phyloP scores from a whole-genome alignment of 2,329 filamentous ascomycete species.

The Ilyonectria mors-panacis region DNA sequence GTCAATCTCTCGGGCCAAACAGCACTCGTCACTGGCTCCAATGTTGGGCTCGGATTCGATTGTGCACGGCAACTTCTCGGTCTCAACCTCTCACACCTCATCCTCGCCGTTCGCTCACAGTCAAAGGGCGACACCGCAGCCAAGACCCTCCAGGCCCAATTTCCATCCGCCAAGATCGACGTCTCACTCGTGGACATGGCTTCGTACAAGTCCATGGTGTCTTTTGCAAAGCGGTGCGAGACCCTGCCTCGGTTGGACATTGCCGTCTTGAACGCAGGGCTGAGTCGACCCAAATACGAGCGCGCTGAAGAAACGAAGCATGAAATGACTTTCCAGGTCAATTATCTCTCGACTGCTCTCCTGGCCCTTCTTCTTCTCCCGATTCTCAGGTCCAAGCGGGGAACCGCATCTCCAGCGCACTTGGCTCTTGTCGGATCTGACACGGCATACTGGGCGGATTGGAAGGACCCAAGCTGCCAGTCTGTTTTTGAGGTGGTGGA shows the following conservation, averaged over 20 bases:
- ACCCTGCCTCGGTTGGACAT: slow-evolving; percentile 59
- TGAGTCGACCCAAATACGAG: slow-evolving; percentile 46
- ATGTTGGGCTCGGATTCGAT: slow-evolving; percentile 65
- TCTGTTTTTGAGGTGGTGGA: slow-evolving; percentile 40
- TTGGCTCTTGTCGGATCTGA: slow-evolving; percentile 53
- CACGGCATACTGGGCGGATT: slow-evolving; percentile 47
- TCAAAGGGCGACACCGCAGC: slow-evolving; percentile 60
- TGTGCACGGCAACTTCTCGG: slow-evolving; percentile 59
- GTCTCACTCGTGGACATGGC: slow-evolving; percentile 65
- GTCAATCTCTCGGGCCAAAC: slow-evolving; percentile 54
- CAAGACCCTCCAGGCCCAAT: slow-evolving; percentile 35
- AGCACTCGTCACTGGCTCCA: slow-evolving; percentile 66
- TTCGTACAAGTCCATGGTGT: slow-evolving; percentile 61
- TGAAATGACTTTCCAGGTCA: slow-evolving; percentile 59
- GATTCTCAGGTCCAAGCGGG: slow-evolving; percentile 47
- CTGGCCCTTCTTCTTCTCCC: slow-evolving; percentile 53
- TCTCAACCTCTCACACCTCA: slow-evolving; percentile 58
- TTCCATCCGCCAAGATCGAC: slow-evolving; percentile 57
- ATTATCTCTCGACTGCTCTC: slow-evolving; percentile 55
- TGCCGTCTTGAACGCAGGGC: slow-evolving; percentile 63
- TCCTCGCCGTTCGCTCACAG: slow-evolving; percentile 63
- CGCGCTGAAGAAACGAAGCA: slow-evolving; percentile 53
- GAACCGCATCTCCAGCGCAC: slow-evolving; percentile 34
- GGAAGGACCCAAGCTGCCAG: slow-evolving; percentile 41
- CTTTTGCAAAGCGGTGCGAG: slow-evolving; percentile 56